Evolutionary conservation across 2,329 filamentous ascomycete species (phyloP), one percentile per base, ranked within the genome.

Genomic region (Aphanocladium album): DNA sequence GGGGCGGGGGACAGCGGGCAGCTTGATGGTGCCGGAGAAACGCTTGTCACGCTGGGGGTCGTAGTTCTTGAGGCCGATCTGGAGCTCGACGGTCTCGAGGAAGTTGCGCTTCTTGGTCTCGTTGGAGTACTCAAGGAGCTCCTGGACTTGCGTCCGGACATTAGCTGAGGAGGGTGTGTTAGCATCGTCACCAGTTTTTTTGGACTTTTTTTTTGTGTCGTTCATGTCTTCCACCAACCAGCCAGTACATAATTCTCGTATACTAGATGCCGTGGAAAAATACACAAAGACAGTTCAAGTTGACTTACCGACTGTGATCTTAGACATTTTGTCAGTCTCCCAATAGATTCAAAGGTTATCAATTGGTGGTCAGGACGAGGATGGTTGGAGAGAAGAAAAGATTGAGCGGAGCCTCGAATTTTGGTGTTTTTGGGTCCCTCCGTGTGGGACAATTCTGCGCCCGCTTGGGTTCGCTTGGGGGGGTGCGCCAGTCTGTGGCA

Each of bases 31-130:
- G 81, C 95, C 95, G 62, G 91, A 96, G 93, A 99, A 99, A 96
- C 93, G 93, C 93, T 99, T 99, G 85, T 99, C 95, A 91, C 95
- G 93, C 89, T 98, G 85, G 76, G 95, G 93, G 79, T 99, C 90
- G 84, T 96, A 96, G 89, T 96, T 96, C 90, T 96, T 96, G 78
- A 96, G 88, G 79, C 91, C 91, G 84, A 96, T 95, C 80, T 91
- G 86, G 71, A 90, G 89, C 80, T 92, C 89, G 78, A 96, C 91
- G 76, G 90, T 93, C 85, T 95, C 91, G 78, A 96, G 85, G 84
- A 96, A 97, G 87, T 96, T 96, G 73, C 92, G 85, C 90, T 96
- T 96, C 89, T 96, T 96, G 80, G 90, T 91, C 80, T 96, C 74
- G 74, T 84, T 84, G 77, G 90, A 96, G 89, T 98, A 98, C 76